Evolutionary conservation across 164 flowering plant genomes (phyloP).

Genomic region (Pachysandra terminalis): DNA sequence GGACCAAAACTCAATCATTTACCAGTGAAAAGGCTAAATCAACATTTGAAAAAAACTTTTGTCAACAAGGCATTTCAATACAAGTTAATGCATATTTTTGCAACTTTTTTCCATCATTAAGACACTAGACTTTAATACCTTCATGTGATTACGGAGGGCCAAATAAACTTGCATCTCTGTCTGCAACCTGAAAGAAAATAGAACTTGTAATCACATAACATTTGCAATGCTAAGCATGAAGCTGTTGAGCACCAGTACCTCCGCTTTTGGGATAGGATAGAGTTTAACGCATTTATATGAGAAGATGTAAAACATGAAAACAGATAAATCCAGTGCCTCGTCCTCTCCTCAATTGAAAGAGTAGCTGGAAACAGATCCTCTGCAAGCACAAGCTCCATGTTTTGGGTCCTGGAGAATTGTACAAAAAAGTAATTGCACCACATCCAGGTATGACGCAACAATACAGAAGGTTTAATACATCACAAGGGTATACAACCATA

Average conservation of each 20-base stretch:
- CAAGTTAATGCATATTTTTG: no score
- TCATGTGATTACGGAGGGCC: slow-evolving; percentile 43
- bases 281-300: slow-evolving; percentile 68
- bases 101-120: neutral
- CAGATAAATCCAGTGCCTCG: slow-evolving; percentile 70
- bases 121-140: slow-evolving; percentile 39
- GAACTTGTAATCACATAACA: slow-evolving; percentile 4
- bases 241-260: slow-evolving; percentile 45
- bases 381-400: slow-evolving; percentile 71
- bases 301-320: slow-evolving; percentile 56
- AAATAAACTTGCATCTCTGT: slow-evolving; percentile 65
- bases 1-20: no score
- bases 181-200: slow-evolving; percentile 59
- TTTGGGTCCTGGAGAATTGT: slow-evolving; percentile 54
- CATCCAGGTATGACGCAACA: neutral
- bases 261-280: slow-evolving; percentile 67
- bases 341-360: slow-evolving; percentile 66
- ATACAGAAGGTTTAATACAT: neutral
- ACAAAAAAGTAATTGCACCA: slow-evolving; percentile 8
- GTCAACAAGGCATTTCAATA: no score
- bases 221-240: neutral
- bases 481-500: slow-evolving; percentile 19
- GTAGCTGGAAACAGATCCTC: slow-evolving; percentile 70
- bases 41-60: no score
- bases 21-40: no score